Evolutionary conservation across 75 land plant species (phyloP), one percentile per base, ranked within the genome.

Genomic region (Cryptomeria japonica): DNA sequence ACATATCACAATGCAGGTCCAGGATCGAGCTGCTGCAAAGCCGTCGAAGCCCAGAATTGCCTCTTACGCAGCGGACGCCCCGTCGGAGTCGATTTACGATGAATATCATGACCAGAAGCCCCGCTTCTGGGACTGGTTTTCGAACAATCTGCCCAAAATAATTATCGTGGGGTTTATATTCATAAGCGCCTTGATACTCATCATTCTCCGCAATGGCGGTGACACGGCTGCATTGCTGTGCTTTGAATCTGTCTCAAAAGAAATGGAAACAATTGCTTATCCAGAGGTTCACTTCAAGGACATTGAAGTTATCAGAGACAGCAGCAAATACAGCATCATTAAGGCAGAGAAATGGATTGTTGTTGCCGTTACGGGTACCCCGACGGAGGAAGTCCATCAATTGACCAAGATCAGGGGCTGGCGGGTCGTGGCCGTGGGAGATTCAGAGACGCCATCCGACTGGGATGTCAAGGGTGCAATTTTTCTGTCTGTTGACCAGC

Each of bases 351-450:
- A 91, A 42, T 98, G 99, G 99, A 95, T 98, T 82, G 94, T 98
- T 13, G 93, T 98, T 10, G 94, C 97, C 5, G 97, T 93, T 1
- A 90, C 93, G 12, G 88, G 90, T 32, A 86, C 92, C 6, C 98
- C 97, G 13, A 89, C 94, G 2, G 90, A 88, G 58, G 76, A 93
- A 85, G 89, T 97, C 38, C 92, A 89, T 39, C 88, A 86, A 25
- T 87, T 98, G 83, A 92, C 88, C 36, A 93, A 90, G 86, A 89
- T 95, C 87, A 92, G 87, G 44, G 99, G 99, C 42, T 98, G 99
- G 99, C 99, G 96, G 90, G 90, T 96, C 82, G 92, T 97, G n/a
- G 96, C 97, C 3, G 89, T 97, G 16, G 99, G 93, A 0, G 93
- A 93, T 84, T 92, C 94, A 49, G 61, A 85, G 22, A 95, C 98